A percentile compares a stretch with the other conserved stretches of the same genome.
Evolutionary conservation across 305 asterid species (phyloP).

Genomic region (Solanum hybrid): DNA sequence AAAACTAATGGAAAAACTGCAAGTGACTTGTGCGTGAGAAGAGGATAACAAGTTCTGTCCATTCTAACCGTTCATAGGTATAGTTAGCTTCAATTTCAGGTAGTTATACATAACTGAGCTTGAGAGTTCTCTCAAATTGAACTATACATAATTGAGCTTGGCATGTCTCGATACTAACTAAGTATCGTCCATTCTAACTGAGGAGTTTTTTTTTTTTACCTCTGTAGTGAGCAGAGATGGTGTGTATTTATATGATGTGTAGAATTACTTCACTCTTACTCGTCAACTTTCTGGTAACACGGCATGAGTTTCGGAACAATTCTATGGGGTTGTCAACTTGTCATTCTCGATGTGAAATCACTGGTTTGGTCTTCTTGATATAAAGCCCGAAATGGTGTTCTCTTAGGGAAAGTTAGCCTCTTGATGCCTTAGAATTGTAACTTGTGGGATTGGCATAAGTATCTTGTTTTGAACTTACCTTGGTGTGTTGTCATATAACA

Average conservation of each 20-base stretch:
- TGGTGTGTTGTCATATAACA: not conserved
- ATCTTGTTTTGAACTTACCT: not conserved
- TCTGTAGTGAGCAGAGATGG: not conserved
- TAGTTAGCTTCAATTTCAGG: not conserved
- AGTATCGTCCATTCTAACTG: not conserved
- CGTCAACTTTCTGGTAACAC: not conserved
- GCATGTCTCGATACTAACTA: not conserved
- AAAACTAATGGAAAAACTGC: not conserved
- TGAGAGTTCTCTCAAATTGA: not conserved
- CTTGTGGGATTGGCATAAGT: not conserved
- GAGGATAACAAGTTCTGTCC: not conserved
- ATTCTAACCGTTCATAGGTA: not conserved
- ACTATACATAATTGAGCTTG: not conserved
- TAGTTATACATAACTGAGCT: not conserved
- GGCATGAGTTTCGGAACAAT: not conserved
- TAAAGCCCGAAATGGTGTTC: not conserved
- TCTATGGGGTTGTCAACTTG: not conserved
- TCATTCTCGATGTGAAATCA: not conserved
- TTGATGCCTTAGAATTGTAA: not conserved
- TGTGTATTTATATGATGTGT: not conserved
- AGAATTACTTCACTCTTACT: not conserved
- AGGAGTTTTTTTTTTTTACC: not conserved
- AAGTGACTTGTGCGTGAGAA: not conserved
- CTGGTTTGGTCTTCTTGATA: not conserved
- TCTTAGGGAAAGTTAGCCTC: not conserved